These are phyloP conservation scores for Magnolia changhungtana DNA, from an alignment of 164 flowering plant genomes.

Conservation along the genomic window DNA sequence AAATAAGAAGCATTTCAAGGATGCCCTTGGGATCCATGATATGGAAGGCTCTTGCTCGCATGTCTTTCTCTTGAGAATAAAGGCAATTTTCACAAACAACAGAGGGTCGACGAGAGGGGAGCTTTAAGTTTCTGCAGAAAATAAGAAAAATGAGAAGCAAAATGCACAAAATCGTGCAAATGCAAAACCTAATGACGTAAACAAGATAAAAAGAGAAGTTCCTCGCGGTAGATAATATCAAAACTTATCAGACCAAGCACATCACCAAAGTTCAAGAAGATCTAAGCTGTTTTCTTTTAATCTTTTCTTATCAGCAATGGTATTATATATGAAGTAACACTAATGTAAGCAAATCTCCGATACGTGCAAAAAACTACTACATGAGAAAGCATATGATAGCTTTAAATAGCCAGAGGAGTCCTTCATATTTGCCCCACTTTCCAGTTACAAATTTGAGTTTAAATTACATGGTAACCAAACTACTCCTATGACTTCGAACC, in stretches of 20 bases:
- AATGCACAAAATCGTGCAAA: background rate
- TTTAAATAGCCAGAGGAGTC: no score
- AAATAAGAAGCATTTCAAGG: constrained; percentile 73
- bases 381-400: no score
- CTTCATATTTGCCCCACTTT: no score
- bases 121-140: constrained; percentile 69
- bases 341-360: background rate
- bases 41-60: constrained; percentile 86
- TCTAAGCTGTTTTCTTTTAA: background rate
- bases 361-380: background rate
- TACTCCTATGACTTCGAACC: no score
- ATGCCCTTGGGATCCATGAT: constrained; percentile 82
- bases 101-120: constrained; percentile 83
- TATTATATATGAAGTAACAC: background rate
- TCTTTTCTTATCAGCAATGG: background rate
- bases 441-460: no score
- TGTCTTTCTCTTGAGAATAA: constrained; percentile 59
- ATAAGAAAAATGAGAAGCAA: background rate
- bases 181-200: background rate
- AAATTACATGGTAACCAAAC: no score
- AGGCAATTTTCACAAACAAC: constrained; percentile 92
- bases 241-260: background rate
- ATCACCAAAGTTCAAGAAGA: background rate
- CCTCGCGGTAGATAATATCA: background rate
- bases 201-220: no score